Percentiles rank a stretch among this genome's conserved stretches.
Conservation (phyloP, 176 grass and related monocot genomes). For the Melocanna baccifera region DNA sequence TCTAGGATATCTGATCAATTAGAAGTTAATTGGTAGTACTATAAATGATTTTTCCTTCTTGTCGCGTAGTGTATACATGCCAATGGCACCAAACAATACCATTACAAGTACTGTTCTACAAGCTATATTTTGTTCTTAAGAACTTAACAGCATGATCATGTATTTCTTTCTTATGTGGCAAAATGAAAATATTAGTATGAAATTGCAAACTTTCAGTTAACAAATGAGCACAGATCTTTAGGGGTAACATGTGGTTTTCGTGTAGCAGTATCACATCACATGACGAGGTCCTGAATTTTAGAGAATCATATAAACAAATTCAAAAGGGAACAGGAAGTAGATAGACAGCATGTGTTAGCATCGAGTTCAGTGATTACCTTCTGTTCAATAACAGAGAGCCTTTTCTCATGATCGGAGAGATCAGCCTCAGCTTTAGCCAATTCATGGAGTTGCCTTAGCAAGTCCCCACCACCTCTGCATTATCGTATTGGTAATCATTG, state of each 20-base stretch:
- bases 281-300: neutral
- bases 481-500: slow-evolving; percentile 23
- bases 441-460: slow-evolving; percentile 73
- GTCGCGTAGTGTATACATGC: neutral
- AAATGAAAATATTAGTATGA: neutral
- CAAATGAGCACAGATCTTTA: neutral
- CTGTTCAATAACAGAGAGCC: slow-evolving; percentile 61
- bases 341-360: neutral
- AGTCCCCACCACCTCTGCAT: slow-evolving; percentile 61
- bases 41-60: neutral
- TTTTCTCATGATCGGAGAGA: slow-evolving; percentile 55
- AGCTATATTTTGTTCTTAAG: neutral
- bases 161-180: slow-evolving; percentile 1
- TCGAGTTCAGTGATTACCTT: slow-evolving; percentile 45
- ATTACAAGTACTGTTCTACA: neutral
- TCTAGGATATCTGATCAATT: neutral
- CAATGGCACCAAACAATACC: neutral
- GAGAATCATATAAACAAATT: slow-evolving; percentile 3
- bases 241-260: neutral
- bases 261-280: neutral
- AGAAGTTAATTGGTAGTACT: neutral
- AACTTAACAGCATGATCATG: neutral
- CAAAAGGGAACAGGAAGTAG: neutral
- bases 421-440: slow-evolving; percentile 76
- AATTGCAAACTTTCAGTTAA: neutral